Percentiles rank a stretch among this genome's conserved stretches.
phyloP scores from a whole-genome alignment of 1,139 yeast species.

The Diutina pseudorugosa region DNA sequence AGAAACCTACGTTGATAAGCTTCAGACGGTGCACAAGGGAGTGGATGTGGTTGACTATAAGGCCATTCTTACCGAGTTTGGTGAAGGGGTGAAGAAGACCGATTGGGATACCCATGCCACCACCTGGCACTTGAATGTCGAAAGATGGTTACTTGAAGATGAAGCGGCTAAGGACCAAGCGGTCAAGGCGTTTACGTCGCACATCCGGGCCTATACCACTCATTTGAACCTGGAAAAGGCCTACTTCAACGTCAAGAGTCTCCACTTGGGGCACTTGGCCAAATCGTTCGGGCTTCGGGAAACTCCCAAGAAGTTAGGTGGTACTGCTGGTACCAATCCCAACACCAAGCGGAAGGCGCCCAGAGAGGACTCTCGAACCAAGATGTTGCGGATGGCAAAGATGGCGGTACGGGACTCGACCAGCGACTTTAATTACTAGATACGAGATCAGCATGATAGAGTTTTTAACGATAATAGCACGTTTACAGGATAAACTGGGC shows the following conservation, averaged over 20 bases:
- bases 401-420: constrained; percentile 49
- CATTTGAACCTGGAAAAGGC: constrained; percentile 73
- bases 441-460: not conserved
- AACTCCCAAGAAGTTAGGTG: constrained; percentile 70
- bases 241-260: constrained; percentile 62
- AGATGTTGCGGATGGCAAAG: constrained; percentile 70
- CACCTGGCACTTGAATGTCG: constrained; percentile 87
- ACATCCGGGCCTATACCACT: constrained; percentile 92
- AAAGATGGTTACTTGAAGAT: constrained; percentile 76
- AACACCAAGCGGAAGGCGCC: constrained; percentile 10
- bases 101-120: constrained; percentile 95
- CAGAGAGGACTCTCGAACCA: constrained; percentile 53
- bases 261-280: constrained; percentile 93
- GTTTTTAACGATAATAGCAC: not conserved
- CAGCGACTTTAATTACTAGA: constrained; percentile 61
- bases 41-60: constrained; percentile 35
- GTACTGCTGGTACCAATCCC: constrained; percentile 12
- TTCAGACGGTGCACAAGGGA: constrained; percentile 43
- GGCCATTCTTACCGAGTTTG: constrained; percentile 43
- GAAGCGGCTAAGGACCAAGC: constrained; percentile 48
- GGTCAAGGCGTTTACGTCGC: constrained; percentile 72
- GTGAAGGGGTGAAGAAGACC: constrained; percentile 17
- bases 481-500: not conserved
- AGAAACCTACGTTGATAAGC: constrained; percentile 62
- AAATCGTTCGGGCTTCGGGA: constrained; percentile 91